Conservation (phyloP, 2,329 filamentous ascomycete genomes). For the Monilinia fructigena region DNA sequence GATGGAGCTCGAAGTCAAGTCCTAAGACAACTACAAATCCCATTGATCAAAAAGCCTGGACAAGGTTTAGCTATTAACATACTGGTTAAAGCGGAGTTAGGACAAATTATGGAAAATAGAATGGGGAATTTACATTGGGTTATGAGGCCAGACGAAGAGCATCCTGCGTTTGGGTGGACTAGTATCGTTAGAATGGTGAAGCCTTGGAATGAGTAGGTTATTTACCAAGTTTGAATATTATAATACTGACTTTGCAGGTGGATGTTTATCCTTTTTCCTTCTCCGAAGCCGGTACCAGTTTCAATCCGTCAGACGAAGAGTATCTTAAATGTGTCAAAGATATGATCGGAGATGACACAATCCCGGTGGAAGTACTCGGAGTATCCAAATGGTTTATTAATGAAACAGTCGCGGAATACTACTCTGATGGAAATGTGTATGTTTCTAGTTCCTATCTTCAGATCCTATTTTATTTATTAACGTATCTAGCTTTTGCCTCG, state of each 20-base stretch:
- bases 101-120: constrained; percentile 49
- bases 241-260: constrained; percentile 42
- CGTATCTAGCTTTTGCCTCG: constrained; percentile 45
- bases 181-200: constrained; percentile 58
- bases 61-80: constrained; percentile 52
- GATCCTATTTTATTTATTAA: not conserved
- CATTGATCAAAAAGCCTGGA: constrained; percentile 46
- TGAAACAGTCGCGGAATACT: constrained; percentile 58
- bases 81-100: constrained; percentile 51
- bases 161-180: constrained; percentile 52
- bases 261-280: constrained; percentile 55
- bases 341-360: constrained; percentile 55
- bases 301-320: constrained; percentile 48
- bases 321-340: constrained; percentile 48
- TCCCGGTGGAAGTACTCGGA: constrained; percentile 51
- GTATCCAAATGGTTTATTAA: constrained; percentile 60
- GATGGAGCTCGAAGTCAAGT: constrained; percentile 53
- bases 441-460: not conserved
- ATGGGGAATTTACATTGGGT: constrained; percentile 62
- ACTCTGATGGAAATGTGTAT: constrained; percentile 42
- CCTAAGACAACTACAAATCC: constrained; percentile 48
- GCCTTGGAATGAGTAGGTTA: constrained; percentile 53
- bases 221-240: not conserved
- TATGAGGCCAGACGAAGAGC: constrained; percentile 53
- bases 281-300: constrained; percentile 41